Evolutionary conservation across 176 grass and related monocot genomes (phyloP).

Genomic region (Dactylis glomerata): DNA sequence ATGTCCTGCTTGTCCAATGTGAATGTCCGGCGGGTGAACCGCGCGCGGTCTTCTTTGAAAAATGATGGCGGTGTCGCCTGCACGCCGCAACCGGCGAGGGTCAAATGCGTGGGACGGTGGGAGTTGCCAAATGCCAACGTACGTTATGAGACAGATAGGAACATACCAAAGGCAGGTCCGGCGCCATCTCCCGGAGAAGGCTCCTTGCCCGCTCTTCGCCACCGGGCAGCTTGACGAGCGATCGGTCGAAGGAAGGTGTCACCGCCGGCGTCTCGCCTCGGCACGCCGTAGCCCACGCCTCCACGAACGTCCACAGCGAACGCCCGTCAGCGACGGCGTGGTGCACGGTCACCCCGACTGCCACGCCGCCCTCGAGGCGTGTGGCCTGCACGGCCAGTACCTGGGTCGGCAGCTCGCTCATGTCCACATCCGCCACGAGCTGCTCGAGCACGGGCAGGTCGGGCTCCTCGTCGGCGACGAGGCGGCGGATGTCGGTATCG

Average conservation of each 20-base stretch:
- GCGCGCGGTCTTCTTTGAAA: background rate
- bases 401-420: conserved; percentile 35
- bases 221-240: background rate
- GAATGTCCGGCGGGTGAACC: conserved; percentile 27
- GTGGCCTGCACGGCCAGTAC: conserved; percentile 55
- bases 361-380: conserved; percentile 3
- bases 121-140: background rate
- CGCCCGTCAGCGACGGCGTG: conserved; percentile 25
- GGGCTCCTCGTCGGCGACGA: conserved; percentile 24
- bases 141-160: background rate
- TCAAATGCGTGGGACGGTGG: background rate
- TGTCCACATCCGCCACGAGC: conserved; percentile 39
- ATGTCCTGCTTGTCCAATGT: background rate
- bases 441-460: conserved; percentile 22
- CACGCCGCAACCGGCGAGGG: background rate
- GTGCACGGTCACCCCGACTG: conserved; percentile 15
- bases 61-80: background rate
- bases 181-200: background rate
- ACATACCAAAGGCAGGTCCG: conserved; percentile 17
- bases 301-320: conserved; percentile 28
- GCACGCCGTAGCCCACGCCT: conserved; percentile 19
- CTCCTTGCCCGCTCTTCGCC: background rate
- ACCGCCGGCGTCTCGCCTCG: background rate
- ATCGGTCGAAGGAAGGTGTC: background rate
- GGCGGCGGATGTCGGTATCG: conserved; percentile 24